Evolutionary conservation across 2,329 filamentous ascomycete genomes (phyloP).

Genomic region (Beauveria bassiana): DNA sequence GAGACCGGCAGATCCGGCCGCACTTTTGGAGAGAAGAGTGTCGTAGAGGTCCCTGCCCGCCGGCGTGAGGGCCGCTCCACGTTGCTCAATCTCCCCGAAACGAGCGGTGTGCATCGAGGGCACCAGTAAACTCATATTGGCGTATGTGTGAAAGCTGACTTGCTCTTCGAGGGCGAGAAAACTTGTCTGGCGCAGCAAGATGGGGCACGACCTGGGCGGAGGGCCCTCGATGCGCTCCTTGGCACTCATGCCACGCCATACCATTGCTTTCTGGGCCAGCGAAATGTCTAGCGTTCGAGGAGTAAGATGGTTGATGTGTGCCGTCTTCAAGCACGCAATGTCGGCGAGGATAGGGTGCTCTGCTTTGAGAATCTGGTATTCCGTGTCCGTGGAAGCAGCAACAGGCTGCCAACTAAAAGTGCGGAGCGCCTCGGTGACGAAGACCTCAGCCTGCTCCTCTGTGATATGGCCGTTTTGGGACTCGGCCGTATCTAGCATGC

Average conservation of each 20-base stretch:
- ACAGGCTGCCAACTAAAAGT: slow-evolving; percentile 40
- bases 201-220: slow-evolving; percentile 33
- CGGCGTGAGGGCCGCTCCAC: slow-evolving; percentile 40
- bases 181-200: slow-evolving; percentile 46
- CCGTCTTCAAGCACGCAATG: slow-evolving; percentile 31
- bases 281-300: slow-evolving; percentile 43
- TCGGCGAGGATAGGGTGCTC: slow-evolving; percentile 43
- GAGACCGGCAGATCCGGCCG: neutral
- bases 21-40: slow-evolving; percentile 23
- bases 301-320: slow-evolving; percentile 48
- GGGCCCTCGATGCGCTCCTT: slow-evolving; percentile 47
- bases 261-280: slow-evolving; percentile 36
- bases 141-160: slow-evolving; percentile 29
- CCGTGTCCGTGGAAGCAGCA: slow-evolving; percentile 30
- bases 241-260: slow-evolving; percentile 28
- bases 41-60: slow-evolving; percentile 40
- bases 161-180: slow-evolving; percentile 43
- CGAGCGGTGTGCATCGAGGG: slow-evolving; percentile 38
- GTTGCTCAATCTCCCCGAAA: slow-evolving; percentile 47
- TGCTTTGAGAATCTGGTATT: slow-evolving; percentile 33
- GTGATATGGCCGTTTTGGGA: slow-evolving; percentile 20
- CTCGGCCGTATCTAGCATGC: slow-evolving; percentile 29
- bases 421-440: slow-evolving; percentile 35
- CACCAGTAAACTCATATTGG: slow-evolving; percentile 14
- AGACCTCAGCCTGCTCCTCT: slow-evolving; percentile 23